A percentile compares a stretch with the other conserved stretches of the same genome.
Conservation (phyloP, 495 filamentous ascomycete genomes). For the Neurospora sp. region DNA sequence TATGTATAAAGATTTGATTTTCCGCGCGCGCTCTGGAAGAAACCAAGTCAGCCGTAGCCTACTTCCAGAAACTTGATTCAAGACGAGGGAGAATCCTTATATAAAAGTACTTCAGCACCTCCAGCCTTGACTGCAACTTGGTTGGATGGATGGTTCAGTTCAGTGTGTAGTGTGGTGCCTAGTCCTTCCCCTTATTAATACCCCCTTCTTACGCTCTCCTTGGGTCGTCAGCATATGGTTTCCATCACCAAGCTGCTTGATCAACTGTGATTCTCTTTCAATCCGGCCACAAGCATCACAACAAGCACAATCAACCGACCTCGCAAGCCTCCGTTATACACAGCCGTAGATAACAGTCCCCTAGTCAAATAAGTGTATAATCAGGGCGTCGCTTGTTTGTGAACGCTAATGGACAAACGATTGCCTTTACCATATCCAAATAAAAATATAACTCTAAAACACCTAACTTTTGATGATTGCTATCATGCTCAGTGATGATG, state of each 20-base stretch:
- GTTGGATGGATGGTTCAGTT: background rate
- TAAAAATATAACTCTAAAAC: background rate
- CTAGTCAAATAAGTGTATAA: background rate
- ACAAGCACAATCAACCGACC: background rate
- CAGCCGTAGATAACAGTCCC: background rate
- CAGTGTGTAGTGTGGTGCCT: background rate
- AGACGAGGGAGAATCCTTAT: background rate
- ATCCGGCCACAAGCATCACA: background rate
- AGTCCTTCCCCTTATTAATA: background rate
- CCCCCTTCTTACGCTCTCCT: background rate
- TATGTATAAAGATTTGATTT: background rate
- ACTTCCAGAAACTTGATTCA: background rate
- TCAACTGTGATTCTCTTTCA: background rate
- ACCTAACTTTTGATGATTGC: background rate
- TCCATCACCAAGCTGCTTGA: background rate
- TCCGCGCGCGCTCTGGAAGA: background rate
- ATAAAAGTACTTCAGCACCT: background rate
- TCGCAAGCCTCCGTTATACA: background rate
- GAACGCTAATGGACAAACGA: background rate
- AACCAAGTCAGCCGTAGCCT: background rate
- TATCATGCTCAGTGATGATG: constrained; percentile 54
- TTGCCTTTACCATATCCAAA: background rate
- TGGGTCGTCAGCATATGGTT: background rate
- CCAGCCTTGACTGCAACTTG: background rate
- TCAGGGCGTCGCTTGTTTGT: background rate